Evolutionary conservation across 1,284 basidiomycete species (phyloP), one percentile per base, ranked within the genome.

Genomic region (Heterobasidion occidentale): DNA sequence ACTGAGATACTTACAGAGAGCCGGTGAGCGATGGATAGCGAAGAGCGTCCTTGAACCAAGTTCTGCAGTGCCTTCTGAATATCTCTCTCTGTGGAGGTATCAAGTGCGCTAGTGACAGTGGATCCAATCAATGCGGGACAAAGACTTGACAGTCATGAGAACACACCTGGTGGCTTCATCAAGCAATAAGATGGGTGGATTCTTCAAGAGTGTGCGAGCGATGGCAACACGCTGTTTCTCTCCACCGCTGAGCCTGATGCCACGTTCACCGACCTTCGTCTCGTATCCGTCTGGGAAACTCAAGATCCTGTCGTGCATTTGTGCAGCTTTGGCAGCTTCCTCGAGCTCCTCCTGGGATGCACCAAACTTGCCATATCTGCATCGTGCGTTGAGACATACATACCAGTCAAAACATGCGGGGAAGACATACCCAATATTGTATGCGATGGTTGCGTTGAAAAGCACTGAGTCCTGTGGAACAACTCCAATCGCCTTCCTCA

Each of bases 201-300:
- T 85, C 72, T 95, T 95, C 56, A 92, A 72, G 51, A 96, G 76
- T 2, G 92, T 93, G 52, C 92, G 77, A 0, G 94, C 92, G 64
- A 97, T 87, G 11, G 93, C 88, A 11, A 94, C 89, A 3, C 89
- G 79, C 66, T 94, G 92, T 71, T 90, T 90, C 71, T 93, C 90
- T n/a, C 87, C 83, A 33, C 83, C 83, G 62, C 84, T 84, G 51
- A 95, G 72, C 50, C 90, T 75, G 14, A 94, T 83, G 36, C 92
- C 92, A 35, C 92, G 81, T 71, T 94, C 92, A 35, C 88, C 88
- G 15, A 90, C 87, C 53, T 80, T 75, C 34, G 92, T 94, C 36
- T 88, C 79, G 68, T 88, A 88, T 65, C 88, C 86, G 59, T 92
- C 88, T 1, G 90, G 87, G 81, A 94, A 94, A 51, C 76, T 75